Evolutionary conservation across 2,329 filamentous ascomycete genomes (phyloP), one percentile per base, ranked within the genome.

Genomic region (Fusarium succisae): DNA sequence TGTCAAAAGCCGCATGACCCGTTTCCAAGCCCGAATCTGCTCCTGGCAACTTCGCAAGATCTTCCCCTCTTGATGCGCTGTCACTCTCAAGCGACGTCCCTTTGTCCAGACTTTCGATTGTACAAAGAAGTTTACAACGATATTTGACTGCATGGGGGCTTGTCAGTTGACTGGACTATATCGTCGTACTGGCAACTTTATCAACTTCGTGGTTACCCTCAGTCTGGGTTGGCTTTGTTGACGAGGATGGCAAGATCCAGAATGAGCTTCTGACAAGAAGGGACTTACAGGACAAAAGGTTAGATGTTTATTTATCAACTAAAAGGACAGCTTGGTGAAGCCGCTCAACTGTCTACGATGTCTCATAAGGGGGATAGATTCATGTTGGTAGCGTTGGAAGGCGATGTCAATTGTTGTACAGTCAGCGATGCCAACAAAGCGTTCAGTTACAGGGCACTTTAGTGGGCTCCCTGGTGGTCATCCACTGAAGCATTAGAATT

Each of bases 131-230:
- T 45, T 26, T 7, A 44, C 11, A 5, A 8, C 7, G 11, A 13
- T 26, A 9, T n/a, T 5, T 8, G 24, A 20, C 11, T 26, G 3
- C 17, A 6, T 18, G 7, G 5, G 11, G 5, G 43, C n/a, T 13
- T 24, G 0, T 5, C 5, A 1, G 15, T 17, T 24, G 15, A 26
- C 10, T 44, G 6, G 2, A 18, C 0, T 44, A 0, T 12, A 13
- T 44, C 0, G 11, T 1, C 7, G 11, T 6, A 24, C 18, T 24
- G n/a, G 18, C 1, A 3, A 1, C 15, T 14, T 2, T 43, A 15
- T 43, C 1, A 14, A n/a, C 22, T 15, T 6, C 6, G 39, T 43
- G 6, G 39, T 43, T n/a, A 1, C 39, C 15, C 1, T 5, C 39
- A n/a, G 22, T 15, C 22, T 15, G 39, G 2, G 22, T 15, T 14